phyloP scores from a whole-genome alignment of 805 yeast species.

The Candida sphagnicola region DNA sequence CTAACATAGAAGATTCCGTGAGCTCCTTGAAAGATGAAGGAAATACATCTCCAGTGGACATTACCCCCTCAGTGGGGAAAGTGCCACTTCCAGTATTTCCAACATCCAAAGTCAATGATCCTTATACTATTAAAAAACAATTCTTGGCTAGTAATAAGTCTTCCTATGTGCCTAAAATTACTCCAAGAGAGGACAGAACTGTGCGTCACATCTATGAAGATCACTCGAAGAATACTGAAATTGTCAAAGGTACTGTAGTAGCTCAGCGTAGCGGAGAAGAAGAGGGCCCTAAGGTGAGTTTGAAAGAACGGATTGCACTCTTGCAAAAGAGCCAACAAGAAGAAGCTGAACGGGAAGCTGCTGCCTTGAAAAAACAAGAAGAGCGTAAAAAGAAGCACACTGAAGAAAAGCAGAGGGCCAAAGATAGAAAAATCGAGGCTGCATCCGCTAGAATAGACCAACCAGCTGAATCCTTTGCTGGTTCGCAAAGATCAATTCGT shows the following conservation, averaged over 20 bases:
- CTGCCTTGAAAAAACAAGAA: constrained; percentile 48
- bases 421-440: constrained; percentile 9
- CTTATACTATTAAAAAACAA: constrained; percentile 50
- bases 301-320: constrained; percentile 82
- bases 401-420: constrained; percentile 25
- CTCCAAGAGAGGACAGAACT: constrained; percentile 35
- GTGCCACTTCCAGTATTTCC: constrained; percentile 4
- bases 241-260: constrained; percentile 21
- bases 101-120: constrained; percentile 24
- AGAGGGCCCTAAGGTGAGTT: constrained; percentile 70
- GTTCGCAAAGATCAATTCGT: background rate
- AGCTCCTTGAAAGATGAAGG: too few relatives aligned
- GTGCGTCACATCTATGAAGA: constrained; percentile 26
- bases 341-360: constrained; percentile 71
- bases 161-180: constrained; percentile 51
- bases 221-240: constrained; percentile 16
- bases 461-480: constrained; percentile 3
- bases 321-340: constrained; percentile 78
- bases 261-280: constrained; percentile 32
- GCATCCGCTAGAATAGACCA: constrained; percentile 3
- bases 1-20: too few relatives aligned
- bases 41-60: background rate
- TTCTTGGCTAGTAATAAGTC: constrained; percentile 56
- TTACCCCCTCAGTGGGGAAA: background rate
- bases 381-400: constrained; percentile 44